A percentile compares a stretch with the other conserved stretches of the same genome.
These are phyloP conservation scores for Friedmanniomyces endolithicus DNA, from an alignment of 495 filamentous ascomycete species.

Conservation along the genomic window DNA sequence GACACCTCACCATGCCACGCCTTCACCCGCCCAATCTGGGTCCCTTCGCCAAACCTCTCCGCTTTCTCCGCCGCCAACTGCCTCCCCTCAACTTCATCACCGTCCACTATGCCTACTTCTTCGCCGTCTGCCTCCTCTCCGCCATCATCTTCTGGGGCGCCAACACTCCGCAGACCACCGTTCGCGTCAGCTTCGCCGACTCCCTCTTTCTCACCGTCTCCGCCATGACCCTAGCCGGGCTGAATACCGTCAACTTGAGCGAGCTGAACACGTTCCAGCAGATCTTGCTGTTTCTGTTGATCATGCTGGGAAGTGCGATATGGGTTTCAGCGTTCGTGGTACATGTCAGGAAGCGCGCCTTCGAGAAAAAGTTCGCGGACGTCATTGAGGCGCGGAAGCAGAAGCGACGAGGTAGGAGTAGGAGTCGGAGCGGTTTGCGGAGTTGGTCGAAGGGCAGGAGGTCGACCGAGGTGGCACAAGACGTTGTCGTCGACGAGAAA, in stretches of 20 bases:
- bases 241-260: conserved; percentile 46
- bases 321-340: conserved; percentile 53
- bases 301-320: conserved; percentile 60
- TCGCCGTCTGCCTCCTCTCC: conserved; percentile 47
- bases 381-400: conserved; percentile 40
- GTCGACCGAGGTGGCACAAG: background rate
- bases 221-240: conserved; percentile 64
- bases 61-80: conserved; percentile 23
- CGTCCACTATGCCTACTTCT: conserved; percentile 57
- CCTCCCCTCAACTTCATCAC: conserved; percentile 67
- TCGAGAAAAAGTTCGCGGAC: conserved; percentile 52
- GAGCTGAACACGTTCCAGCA: conserved; percentile 72
- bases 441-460: background rate
- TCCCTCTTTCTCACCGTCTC: conserved; percentile 63
- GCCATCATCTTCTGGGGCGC: conserved; percentile 64
- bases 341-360: conserved; percentile 53
- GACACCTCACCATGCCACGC: background rate
- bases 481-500: background rate
- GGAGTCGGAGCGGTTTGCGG: conserved; percentile 13
- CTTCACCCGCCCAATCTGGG: conserved; percentile 1
- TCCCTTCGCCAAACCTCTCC: conserved; percentile 19
- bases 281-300: conserved; percentile 55
- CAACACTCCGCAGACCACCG: conserved; percentile 38
- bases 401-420: conserved; percentile 22
- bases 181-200: conserved; percentile 55